These are phyloP conservation scores for Davidsoniella virescens DNA, from an alignment of 2,329 filamentous ascomycete species.

Conservation along the genomic window DNA sequence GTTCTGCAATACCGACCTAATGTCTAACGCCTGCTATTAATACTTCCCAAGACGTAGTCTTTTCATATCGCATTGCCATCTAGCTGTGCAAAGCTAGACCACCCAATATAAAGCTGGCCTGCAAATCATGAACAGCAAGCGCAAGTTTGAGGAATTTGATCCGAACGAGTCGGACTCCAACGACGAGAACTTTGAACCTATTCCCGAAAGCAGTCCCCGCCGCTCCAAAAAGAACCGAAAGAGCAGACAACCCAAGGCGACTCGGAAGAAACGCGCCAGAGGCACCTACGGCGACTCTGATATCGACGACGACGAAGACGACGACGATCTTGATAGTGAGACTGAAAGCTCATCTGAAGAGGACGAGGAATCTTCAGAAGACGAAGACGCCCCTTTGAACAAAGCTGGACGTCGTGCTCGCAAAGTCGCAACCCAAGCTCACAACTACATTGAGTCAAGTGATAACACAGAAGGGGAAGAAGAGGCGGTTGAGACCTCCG, in stretches of 20 bases:
- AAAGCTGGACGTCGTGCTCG: constrained; percentile 33
- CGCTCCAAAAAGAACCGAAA: constrained; percentile 23
- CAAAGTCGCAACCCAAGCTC: constrained; percentile 25
- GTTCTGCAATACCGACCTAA: constrained; percentile 1
- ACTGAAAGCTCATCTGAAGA: constrained; percentile 31
- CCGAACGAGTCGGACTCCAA: constrained; percentile 50
- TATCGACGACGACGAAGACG: constrained; percentile 44
- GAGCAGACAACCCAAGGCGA: constrained; percentile 19
- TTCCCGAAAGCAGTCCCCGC: constrained; percentile 26
- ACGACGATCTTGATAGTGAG: constrained; percentile 34
- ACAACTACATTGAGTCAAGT: constrained; percentile 11
- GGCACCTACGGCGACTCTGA: constrained; percentile 41
- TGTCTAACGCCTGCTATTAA: constrained; percentile 4
- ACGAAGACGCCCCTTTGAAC: constrained; percentile 27
- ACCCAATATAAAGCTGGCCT: constrained; percentile 12
- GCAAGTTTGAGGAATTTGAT: constrained; percentile 42
- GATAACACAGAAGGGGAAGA: constrained; percentile 16
- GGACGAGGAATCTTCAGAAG: constrained; percentile 24
- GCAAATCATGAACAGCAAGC: constrained; percentile 34
- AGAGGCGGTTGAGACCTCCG: constrained; percentile 19
- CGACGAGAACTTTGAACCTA: constrained; percentile 49
- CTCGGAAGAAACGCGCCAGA: constrained; percentile 22
- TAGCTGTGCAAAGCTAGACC: constrained; percentile 12
- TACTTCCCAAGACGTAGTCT: constrained; percentile 1
- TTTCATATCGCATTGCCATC: constrained; percentile 2